Percentiles rank a stretch among this genome's conserved stretches.
Conservation (phyloP, 352 stramenopile genomes). For the Thraustochytrium sp. region DNA sequence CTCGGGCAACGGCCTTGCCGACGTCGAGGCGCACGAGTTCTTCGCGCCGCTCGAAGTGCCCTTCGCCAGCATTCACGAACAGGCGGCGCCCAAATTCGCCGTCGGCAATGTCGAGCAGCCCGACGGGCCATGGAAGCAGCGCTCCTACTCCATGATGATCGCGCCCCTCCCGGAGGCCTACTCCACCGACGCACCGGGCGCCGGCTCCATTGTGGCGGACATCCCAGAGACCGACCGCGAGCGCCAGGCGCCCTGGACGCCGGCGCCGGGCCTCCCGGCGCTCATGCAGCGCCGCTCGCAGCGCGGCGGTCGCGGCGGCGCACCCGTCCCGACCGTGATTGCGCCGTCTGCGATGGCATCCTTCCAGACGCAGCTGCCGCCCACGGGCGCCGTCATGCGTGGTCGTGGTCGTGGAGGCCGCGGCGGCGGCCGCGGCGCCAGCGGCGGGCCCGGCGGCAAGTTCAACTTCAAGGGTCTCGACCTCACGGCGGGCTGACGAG, state of each 20-base stretch:
- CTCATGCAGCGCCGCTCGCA: neutral
- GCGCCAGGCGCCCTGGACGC: neutral
- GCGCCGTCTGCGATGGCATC: too few relatives aligned
- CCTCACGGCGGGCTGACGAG: neutral
- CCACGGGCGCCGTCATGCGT: too few relatives aligned
- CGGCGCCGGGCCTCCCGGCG: neutral
- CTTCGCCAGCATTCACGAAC: slow-evolving; percentile 33
- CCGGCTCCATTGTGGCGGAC: neutral
- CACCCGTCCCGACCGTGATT: too few relatives aligned
- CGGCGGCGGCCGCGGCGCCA: neutral
- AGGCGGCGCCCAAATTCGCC: slow-evolving; percentile 1
- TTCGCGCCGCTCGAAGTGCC: slow-evolving; percentile 24
- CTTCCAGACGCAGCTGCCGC: too few relatives aligned
- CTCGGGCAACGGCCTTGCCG: neutral
- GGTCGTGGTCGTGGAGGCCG: neutral
- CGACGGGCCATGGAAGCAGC: slow-evolving; percentile 27
- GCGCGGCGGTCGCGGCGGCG: too few relatives aligned
- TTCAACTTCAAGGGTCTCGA: neutral
- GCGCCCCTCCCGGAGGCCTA: slow-evolving; percentile 19
- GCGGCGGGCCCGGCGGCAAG: neutral
- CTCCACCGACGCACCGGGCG: neutral
- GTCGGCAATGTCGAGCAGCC: neutral
- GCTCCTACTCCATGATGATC: slow-evolving; percentile 35
- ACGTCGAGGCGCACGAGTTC: slow-evolving; percentile 13
- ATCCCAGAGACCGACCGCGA: neutral